Percentiles rank a stretch among this genome's conserved stretches.
Evolutionary conservation across 2,329 filamentous ascomycete genomes (phyloP).

Genomic region (Aspergillus alliaceus): DNA sequence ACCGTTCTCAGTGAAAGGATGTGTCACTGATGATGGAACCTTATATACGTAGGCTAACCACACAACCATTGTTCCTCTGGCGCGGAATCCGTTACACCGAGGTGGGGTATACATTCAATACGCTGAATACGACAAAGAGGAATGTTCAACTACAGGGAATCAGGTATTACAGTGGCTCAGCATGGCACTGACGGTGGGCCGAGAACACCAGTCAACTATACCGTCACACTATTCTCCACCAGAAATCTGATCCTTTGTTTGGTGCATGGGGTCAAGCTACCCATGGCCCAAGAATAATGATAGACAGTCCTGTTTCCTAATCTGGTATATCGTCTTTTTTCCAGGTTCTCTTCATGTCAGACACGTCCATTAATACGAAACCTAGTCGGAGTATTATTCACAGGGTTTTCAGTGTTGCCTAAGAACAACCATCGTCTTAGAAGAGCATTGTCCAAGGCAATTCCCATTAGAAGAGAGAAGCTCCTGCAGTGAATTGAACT

Average conservation of each 20-base stretch:
- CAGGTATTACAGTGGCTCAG: not conserved
- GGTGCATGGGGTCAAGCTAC: not conserved
- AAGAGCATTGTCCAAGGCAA: not conserved
- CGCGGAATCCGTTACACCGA: not conserved
- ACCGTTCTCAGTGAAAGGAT: not conserved
- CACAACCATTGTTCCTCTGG: not conserved
- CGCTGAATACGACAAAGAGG: slow-evolving; percentile 8
- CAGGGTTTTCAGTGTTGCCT: not conserved
- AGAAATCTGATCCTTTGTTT: not conserved
- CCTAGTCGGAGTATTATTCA: not conserved
- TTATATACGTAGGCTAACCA: not conserved
- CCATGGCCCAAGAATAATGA: not conserved
- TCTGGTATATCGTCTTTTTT: not conserved
- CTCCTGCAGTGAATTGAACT: no score
- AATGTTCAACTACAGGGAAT: not conserved
- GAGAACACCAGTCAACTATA: not conserved
- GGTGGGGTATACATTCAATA: slow-evolving; percentile 1
- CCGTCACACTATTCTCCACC: not conserved
- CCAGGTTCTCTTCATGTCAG: not conserved
- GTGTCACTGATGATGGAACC: not conserved
- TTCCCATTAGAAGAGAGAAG: no score
- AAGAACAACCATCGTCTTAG: no score
- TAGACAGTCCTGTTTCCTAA: not conserved
- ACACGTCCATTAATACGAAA: not conserved
- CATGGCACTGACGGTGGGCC: not conserved